These are phyloP conservation scores for Stagonosporopsis tanaceti DNA, from an alignment of 2,329 filamentous ascomycete genomes.

Conservation along the genomic window DNA sequence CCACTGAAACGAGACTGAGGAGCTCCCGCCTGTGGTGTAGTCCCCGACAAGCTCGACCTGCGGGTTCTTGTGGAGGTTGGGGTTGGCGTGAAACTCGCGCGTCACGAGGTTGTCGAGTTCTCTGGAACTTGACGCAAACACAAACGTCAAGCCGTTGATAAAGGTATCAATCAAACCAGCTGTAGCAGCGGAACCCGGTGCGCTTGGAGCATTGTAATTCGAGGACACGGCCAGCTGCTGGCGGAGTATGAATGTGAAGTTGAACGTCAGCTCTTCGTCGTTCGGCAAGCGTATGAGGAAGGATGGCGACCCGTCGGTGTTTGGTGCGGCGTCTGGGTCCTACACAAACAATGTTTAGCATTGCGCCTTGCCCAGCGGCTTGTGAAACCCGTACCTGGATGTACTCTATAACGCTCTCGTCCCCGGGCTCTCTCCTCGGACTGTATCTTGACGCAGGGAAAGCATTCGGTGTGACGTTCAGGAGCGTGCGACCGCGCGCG, in stretches of 20 bases:
- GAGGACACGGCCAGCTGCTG: slow-evolving; percentile 58
- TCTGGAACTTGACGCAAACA: slow-evolving; percentile 82
- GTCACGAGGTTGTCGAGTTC: slow-evolving; percentile 95
- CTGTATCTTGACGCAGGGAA: slow-evolving; percentile 83
- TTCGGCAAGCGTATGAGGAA: slow-evolving; percentile 89
- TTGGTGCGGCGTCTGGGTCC: slow-evolving; percentile 73
- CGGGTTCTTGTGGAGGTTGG: slow-evolving; percentile 95
- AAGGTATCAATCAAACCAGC: slow-evolving; percentile 68
- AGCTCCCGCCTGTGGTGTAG: slow-evolving; percentile 81
- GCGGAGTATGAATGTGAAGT: slow-evolving; percentile 85
- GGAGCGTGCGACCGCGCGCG: slow-evolving; percentile 76
- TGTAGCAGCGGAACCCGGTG: slow-evolving; percentile 58
- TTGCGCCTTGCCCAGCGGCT: slow-evolving; percentile 1
- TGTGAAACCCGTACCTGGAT: slow-evolving; percentile 72
- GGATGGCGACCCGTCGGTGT: slow-evolving; percentile 60
- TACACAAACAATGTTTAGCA: slow-evolving; percentile 49
- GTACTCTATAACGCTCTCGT: slow-evolving; percentile 83
- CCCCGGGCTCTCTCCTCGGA: slow-evolving; percentile 75
- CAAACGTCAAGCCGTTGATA: slow-evolving; percentile 89
- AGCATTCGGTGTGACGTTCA: slow-evolving; percentile 83
- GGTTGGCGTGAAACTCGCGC: slow-evolving; percentile 94
- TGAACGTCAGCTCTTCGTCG: slow-evolving; percentile 92
- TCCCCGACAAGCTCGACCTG: slow-evolving; percentile 97
- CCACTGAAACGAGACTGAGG: slow-evolving; percentile 91
- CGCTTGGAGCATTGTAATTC: slow-evolving; percentile 51